These are phyloP conservation scores for Plenodomus lindquistii DNA, from an alignment of 2,329 filamentous ascomycete genomes.

Conservation along the genomic window DNA sequence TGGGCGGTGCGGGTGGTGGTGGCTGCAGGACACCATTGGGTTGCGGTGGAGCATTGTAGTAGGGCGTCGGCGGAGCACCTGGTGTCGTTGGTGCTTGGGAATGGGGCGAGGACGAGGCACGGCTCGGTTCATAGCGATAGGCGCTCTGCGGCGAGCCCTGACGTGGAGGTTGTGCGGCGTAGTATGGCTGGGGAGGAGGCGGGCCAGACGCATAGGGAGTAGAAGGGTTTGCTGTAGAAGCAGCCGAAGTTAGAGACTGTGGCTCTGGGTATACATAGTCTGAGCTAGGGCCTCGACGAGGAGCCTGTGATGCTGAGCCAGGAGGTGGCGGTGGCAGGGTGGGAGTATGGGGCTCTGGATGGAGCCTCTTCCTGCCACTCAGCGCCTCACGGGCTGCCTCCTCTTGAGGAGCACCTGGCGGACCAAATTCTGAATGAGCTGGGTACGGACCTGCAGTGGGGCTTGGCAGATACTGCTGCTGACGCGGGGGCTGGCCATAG, in stretches of 20 bases:
- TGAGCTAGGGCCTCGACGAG: slow-evolving; percentile 38
- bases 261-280: slow-evolving; percentile 51
- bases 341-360: slow-evolving; percentile 55
- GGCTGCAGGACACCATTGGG: slow-evolving; percentile 39
- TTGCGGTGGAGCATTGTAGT: slow-evolving; percentile 36
- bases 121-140: slow-evolving; percentile 48
- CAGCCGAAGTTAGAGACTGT: slow-evolving; percentile 49
- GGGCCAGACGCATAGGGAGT: slow-evolving; percentile 46
- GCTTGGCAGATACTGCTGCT: slow-evolving; percentile 50
- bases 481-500: slow-evolving; percentile 44
- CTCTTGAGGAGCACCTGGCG: slow-evolving; percentile 42
- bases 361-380: slow-evolving; percentile 51
- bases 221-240: slow-evolving; percentile 50
- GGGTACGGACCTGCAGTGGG: slow-evolving; percentile 51
- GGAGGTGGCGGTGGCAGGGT: slow-evolving; percentile 55
- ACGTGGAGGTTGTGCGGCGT: slow-evolving; percentile 43
- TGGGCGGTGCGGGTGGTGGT: slow-evolving; percentile 37
- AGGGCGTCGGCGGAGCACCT: slow-evolving; percentile 33
- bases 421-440: slow-evolving; percentile 40
- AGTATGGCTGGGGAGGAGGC: slow-evolving; percentile 47
- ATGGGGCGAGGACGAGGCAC: slow-evolving; percentile 49
- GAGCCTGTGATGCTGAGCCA: slow-evolving; percentile 47
- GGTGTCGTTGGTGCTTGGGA: slow-evolving; percentile 45
- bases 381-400: slow-evolving; percentile 44
- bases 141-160: slow-evolving; percentile 48